Percentiles rank a stretch among this genome's conserved stretches.
These are phyloP conservation scores for Colletotrichum neosansevieriae DNA, from an alignment of 2,329 filamentous ascomycete genomes.

Conservation along the genomic window DNA sequence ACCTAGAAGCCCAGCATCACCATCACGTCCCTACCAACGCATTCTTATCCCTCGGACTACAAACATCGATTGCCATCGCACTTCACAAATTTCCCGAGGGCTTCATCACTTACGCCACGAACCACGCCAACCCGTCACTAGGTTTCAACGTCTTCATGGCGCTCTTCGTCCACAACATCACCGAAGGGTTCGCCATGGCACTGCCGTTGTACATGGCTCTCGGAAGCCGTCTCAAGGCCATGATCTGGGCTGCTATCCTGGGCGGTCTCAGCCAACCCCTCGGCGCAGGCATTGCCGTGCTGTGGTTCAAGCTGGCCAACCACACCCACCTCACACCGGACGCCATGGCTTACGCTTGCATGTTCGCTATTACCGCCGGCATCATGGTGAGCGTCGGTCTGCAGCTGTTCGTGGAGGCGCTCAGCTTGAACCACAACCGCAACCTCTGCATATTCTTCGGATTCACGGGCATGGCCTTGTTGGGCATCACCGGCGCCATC, in stretches of 20 bases:
- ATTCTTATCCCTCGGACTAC: conserved; percentile 93
- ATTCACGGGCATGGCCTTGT: conserved; percentile 86
- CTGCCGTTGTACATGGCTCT: conserved; percentile 93
- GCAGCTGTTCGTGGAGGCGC: conserved; percentile 87
- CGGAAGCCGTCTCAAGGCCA: conserved; percentile 81
- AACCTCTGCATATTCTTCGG: conserved; percentile 83
- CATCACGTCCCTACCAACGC: conserved; percentile 96
- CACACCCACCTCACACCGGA: conserved; percentile 62
- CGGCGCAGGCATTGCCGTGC: conserved; percentile 84
- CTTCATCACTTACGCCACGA: conserved; percentile 94
- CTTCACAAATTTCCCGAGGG: conserved; percentile 94
- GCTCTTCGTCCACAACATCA: conserved; percentile 97
- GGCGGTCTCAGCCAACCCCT: conserved; percentile 90
- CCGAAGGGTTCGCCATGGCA: conserved; percentile 94
- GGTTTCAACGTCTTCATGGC: conserved; percentile 95
- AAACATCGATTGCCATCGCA: conserved; percentile 94
- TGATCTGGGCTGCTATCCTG: conserved; percentile 84
- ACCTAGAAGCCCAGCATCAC: conserved; percentile 76
- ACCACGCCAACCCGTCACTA: conserved; percentile 90
- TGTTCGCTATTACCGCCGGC: conserved; percentile 91
- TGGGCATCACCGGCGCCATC: conserved; percentile 83
- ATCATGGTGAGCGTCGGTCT: conserved; percentile 96
- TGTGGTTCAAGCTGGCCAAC: conserved; percentile 84
- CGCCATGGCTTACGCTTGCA: conserved; percentile 76
- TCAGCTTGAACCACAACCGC: conserved; percentile 84